Evolutionary conservation across 2,329 filamentous ascomycete genomes (phyloP), one percentile per base, ranked within the genome.

Genomic region (Calonectria ilicicola): DNA sequence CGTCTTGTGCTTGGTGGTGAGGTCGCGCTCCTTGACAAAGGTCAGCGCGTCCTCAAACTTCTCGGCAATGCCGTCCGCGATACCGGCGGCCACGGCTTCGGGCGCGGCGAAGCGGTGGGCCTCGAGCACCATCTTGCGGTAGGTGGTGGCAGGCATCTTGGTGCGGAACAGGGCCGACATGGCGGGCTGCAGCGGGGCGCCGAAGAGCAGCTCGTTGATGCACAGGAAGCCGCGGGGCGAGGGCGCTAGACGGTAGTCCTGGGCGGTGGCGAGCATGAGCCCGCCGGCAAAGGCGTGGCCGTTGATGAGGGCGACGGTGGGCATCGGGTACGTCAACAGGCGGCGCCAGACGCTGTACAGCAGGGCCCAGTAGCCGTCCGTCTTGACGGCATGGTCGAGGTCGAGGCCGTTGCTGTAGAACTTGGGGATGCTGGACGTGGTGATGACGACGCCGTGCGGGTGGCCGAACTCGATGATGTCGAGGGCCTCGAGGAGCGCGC

Each of bases 321-420:
- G 94, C 93, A 96, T 95, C 17, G 94, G 93, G 80, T 92, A 83
- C 82, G 83, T 84, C 27, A 85, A 76, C 35, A 95, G 84, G 7
- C 93, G 87, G 47, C 87, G 85, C 86, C 92, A 95, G 2, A 96
- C 82, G 17, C 86, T 86, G 84, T 92, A 95, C 14, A 95, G 84
- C 64, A 87, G 86, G 15, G 90, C 84, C 78, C 91, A 91, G 86
- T 93, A 96, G 3, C 87, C 87, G 1, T 90, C 87, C 0, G 90
- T 90, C 35, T 84, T 83, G 40, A 87, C 80, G n/a, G 91, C 93
- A 80, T 94, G 90, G 46, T 91, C 87, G 17, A 96, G 89, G 82
- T 97, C 93, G n/a, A 97, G 88, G 0, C 94, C 94, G 84, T 96
- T 96, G 82, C 90, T 93, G 86, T 93, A 97, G 87, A 96, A 96